phyloP scores from a whole-genome alignment of 2,329 filamentous ascomycete genomes.

The Davidsoniella eucalypti region DNA sequence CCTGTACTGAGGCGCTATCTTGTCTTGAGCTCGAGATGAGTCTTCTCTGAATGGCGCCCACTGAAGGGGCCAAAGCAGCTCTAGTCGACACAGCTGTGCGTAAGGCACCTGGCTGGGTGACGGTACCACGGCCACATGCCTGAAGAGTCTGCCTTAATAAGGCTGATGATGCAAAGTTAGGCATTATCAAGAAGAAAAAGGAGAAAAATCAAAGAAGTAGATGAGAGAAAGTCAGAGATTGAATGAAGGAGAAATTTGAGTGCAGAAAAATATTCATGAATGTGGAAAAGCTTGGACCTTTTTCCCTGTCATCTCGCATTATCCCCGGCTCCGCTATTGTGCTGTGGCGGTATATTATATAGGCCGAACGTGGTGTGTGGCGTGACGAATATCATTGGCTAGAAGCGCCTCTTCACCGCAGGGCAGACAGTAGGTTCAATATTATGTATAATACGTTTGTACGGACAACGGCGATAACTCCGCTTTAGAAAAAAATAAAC shows the following conservation, averaged over 20 bases:
- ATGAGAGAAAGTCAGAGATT: conserved; percentile 1
- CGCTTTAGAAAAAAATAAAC: too few species aligned
- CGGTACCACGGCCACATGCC: conserved; percentile 27
- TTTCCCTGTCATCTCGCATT: neutral
- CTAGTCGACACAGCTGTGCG: conserved; percentile 13
- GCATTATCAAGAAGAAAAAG: conserved; percentile 28
- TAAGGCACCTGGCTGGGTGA: conserved; percentile 18
- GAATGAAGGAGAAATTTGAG: neutral
- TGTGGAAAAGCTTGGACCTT: conserved; percentile 11
- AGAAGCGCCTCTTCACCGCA: too few species aligned
- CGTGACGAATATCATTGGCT: too few species aligned
- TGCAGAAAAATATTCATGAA: conserved; percentile 8
- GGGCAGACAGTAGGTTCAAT: too few species aligned
- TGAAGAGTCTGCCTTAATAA: conserved; percentile 56
- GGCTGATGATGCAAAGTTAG: conserved; percentile 48
- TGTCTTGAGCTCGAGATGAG: conserved; percentile 78
- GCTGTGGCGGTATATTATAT: conserved; percentile 2
- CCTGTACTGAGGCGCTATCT: conserved; percentile 61
- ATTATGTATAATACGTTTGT: too few species aligned
- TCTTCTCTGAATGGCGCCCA: conserved; percentile 24
- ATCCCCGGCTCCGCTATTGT: conserved; percentile 2
- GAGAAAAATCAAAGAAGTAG: conserved; percentile 1
- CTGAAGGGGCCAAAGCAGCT: neutral
- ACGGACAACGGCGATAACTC: too few species aligned
- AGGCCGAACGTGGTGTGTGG: too few species aligned